Evolutionary conservation across 2,329 filamentous ascomycete genomes (phyloP).

Genomic region (Trichoderma aggressivum): DNA sequence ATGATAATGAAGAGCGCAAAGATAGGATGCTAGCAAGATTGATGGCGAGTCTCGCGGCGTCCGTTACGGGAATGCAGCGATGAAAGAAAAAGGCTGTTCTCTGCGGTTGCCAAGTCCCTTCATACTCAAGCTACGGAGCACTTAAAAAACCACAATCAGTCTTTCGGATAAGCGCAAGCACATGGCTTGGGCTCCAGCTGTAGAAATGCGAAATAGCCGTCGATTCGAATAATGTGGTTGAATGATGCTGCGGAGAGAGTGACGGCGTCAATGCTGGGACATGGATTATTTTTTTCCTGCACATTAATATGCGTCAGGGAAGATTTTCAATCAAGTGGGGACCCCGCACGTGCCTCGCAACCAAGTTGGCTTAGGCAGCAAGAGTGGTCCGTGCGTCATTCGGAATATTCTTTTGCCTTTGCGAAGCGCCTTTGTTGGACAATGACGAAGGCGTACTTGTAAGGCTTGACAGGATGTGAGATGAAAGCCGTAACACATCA

Average conservation of each 20-base stretch:
- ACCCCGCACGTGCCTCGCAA: conserved; percentile 17
- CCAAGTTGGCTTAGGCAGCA: conserved; percentile 9
- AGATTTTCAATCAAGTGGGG: conserved; percentile 19
- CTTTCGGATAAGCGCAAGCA: not conserved
- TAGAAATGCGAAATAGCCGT: conserved; percentile 1
- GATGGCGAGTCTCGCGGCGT: not conserved
- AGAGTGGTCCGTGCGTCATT: conserved; percentile 3
- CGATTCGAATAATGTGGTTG: not conserved
- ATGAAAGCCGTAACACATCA: not conserved
- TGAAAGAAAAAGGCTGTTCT: not conserved
- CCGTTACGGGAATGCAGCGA: conserved; percentile 6
- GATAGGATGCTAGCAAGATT: not conserved
- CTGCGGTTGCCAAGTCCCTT: not conserved
- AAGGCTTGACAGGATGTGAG: not conserved
- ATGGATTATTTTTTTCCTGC: conserved; percentile 17
- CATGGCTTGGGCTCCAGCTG: not conserved
- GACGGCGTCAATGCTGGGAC: not conserved
- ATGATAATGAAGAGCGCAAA: not conserved
- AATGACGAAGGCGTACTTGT: not conserved
- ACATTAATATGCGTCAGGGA: conserved; percentile 3
- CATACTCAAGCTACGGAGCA: conserved; percentile 6
- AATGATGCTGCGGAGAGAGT: not conserved
- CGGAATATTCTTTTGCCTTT: not conserved
- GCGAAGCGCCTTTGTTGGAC: not conserved
- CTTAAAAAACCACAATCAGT: not conserved